Evolutionary conservation across 2,329 filamentous ascomycete species (phyloP).

Genomic region (Cladophialophora psammophila): DNA sequence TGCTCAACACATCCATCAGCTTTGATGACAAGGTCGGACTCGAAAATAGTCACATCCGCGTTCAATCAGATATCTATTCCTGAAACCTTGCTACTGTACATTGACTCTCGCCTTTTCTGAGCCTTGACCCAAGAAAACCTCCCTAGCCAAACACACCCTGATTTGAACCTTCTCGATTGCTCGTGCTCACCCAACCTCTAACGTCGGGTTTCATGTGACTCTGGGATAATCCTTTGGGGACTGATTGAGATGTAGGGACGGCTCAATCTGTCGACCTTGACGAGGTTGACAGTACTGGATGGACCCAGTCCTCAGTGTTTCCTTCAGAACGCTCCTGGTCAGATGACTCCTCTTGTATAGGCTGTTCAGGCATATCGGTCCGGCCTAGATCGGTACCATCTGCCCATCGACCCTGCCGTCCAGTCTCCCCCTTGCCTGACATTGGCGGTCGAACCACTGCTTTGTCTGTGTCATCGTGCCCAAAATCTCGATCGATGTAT

Average conservation of each 20-base stretch:
- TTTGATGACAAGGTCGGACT: neutral
- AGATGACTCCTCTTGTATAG: neutral
- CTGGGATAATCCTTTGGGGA: neutral
- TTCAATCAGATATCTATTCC: neutral
- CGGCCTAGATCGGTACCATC: neutral
- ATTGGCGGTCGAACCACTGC: neutral
- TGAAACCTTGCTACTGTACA: neutral
- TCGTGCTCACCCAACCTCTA: neutral
- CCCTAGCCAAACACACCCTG: neutral
- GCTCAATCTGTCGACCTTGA: neutral
- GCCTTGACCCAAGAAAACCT: neutral
- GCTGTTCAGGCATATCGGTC: neutral
- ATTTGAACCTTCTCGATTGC: neutral
- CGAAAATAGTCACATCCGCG: neutral
- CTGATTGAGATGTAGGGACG: neutral
- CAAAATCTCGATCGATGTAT: conserved; percentile 7
- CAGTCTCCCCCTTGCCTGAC: neutral
- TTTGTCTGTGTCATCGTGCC: neutral
- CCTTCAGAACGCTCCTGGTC: neutral
- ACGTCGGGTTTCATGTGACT: neutral
- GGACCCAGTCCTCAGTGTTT: neutral
- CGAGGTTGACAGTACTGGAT: neutral
- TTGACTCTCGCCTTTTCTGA: neutral
- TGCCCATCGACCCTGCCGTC: neutral
- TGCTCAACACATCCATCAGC: neutral